Base-by-base conservation (phyloP, 192 early-diverging fungal species). In the Phlyctochytrium arcticum region DNA sequence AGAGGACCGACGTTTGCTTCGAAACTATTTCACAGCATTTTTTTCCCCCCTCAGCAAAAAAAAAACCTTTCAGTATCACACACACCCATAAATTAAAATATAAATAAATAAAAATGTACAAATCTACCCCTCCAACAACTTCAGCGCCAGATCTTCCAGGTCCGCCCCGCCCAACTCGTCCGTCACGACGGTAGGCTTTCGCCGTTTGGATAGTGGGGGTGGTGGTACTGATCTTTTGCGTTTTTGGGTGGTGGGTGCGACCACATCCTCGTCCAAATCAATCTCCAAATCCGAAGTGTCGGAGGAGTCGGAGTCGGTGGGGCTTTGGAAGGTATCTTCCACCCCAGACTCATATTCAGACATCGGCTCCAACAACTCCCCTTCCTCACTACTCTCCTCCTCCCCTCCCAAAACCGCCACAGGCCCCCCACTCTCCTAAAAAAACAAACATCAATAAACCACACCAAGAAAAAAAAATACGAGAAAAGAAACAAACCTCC, bases 181-280 rank as follows among this genome's bases (percentile, higher is more conserved):
- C 9, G 36, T 10, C 36, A 7, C 23, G 24, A 36, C 46, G 50
- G 58, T 31, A 24, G 68, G 42, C 57, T 70, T 54, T 70, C 63
- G 36, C n/a, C n/a, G 30, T 19, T 2, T 23, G 0, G 30, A 7
- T 31, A 19, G 5, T 44, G 1, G 42, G 39, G 0, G 15, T 32
- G 42, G 55, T 5, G 39, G 15, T 19, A 44, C 21, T 44, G 15
- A 44, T 19, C 39, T 2, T 19, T n/a, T 12, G 15, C 39, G 39
- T 12, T 44, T 44, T 17, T 19, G 29, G 24, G 2, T 12, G 1
- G 12, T 61, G 24, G 54, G 59, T 39, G 37, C 36, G 39, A 60
- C 30, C 17, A 31, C 50, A 44, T 73, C 68, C 48, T 75, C 73
- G 51, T 73, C 65, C 36, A 69, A 30, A 51, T 75, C 67, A 29